Percentiles rank a stretch among this genome's conserved stretches.
These are phyloP conservation scores for Vachellia collinsii DNA, from an alignment of 306 rosid species.

Conservation along the genomic window DNA sequence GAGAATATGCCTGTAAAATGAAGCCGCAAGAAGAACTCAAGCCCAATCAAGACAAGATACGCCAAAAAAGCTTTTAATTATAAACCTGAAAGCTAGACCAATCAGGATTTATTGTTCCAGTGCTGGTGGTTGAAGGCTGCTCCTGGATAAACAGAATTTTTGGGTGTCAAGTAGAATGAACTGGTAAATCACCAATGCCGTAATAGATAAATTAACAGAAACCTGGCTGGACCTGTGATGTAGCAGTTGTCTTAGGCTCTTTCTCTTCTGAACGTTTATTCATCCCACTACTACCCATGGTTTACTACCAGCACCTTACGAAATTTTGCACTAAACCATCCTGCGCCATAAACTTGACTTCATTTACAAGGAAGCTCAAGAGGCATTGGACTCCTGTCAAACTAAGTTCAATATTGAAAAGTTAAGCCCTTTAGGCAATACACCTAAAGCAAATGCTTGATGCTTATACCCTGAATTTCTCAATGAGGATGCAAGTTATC, in stretches of 20 bases:
- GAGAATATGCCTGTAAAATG: conserved; percentile 80
- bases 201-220: conserved; percentile 23
- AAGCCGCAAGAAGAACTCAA: conserved; percentile 28
- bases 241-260: conserved; percentile 72
- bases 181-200: conserved; percentile 8
- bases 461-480: conserved; percentile 27
- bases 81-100: conserved; percentile 81
- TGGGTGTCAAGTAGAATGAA: conserved; percentile 20
- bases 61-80: conserved; percentile 18
- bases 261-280: conserved; percentile 74
- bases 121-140: conserved; percentile 62
- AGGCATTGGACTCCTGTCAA: conserved; percentile 16
- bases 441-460: conserved; percentile 19
- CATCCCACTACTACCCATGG: conserved; percentile 83
- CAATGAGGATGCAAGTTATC: conserved; percentile 26
- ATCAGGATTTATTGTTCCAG: conserved; percentile 69
- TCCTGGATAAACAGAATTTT: conserved; percentile 58
- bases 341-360: conserved; percentile 51
- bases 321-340: conserved; percentile 51
- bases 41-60: conserved; percentile 15
- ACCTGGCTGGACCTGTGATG: conserved; percentile 58
- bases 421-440: conserved; percentile 21
- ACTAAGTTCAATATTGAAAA: conserved; percentile 12
- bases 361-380: conserved; percentile 36
- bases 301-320: conserved; percentile 40